Conservation (phyloP, 1,284 basidiomycete genomes). For the Trichosporon faecale region DNA sequence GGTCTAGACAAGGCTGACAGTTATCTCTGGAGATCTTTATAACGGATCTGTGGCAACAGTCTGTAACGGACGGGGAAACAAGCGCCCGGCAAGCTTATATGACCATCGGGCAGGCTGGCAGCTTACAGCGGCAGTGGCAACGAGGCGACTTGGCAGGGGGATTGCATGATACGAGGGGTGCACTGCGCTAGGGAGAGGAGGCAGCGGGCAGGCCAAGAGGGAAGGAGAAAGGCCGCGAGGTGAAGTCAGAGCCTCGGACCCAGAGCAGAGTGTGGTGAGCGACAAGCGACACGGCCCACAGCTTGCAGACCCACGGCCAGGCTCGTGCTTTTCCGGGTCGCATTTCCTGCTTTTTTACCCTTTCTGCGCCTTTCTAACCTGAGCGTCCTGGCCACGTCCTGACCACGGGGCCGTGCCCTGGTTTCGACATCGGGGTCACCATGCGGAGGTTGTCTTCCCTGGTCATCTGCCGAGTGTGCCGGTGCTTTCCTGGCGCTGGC, state of each 20-base stretch:
- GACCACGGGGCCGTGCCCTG: neutral
- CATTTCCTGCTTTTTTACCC: neutral
- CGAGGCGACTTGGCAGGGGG: neutral
- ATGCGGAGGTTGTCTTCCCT: neutral
- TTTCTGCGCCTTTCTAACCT: neutral
- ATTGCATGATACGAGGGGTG: neutral
- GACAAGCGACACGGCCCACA: neutral
- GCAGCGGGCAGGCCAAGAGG: neutral
- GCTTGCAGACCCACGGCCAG: neutral
- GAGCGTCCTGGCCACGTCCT: neutral
- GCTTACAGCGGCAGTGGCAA: neutral
- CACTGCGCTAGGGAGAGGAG: neutral
- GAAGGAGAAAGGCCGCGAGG: neutral
- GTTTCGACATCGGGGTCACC: neutral
- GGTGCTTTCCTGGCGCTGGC: neutral
- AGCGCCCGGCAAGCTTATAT: neutral
- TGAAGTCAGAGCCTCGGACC: neutral
- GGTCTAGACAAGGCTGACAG: neutral
- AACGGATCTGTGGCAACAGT: neutral
- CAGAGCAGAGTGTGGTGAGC: neutral
- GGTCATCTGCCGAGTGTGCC: neutral
- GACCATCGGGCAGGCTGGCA: neutral
- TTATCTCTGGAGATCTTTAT: neutral
- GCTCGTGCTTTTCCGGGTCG: conserved; percentile 1
- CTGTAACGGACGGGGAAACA: neutral